A percentile compares a stretch with the other conserved stretches of the same genome.
phyloP scores from a whole-genome alignment of 768 basidiomycete genomes.

The Pisolithus tinctorius region DNA sequence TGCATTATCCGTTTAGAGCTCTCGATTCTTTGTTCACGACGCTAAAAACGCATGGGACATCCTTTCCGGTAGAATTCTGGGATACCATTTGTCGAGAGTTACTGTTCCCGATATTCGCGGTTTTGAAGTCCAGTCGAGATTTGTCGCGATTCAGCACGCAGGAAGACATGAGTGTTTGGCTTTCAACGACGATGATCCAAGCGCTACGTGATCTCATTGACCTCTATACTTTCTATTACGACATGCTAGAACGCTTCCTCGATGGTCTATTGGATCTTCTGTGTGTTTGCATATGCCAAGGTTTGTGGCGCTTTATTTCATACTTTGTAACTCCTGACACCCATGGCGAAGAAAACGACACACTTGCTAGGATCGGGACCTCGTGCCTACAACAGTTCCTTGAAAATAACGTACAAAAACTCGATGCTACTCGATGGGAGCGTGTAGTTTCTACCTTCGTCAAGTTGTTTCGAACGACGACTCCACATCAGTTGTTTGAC shows the following conservation, averaged over 20 bases:
- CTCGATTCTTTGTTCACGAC: constrained; percentile 95
- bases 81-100: constrained; percentile 95
- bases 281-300: constrained; percentile 98
- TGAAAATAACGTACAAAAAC: constrained; percentile 86
- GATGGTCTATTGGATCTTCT: constrained; percentile 92
- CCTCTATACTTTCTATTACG: constrained; percentile 93
- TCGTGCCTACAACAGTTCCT: constrained; percentile 95
- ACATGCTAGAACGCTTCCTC: constrained; percentile 80
- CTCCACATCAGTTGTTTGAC: constrained; percentile 95
- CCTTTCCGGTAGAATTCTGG: constrained; percentile 93
- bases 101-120: constrained; percentile 96
- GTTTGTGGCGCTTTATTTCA: constrained; percentile 34
- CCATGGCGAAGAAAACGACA: constrained; percentile 78
- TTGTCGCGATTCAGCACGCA: constrained; percentile 90
- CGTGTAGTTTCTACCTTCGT: constrained; percentile 88
- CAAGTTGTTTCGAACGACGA: constrained; percentile 94
- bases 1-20: constrained; percentile 49
- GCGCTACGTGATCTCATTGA: constrained; percentile 93
- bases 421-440: constrained; percentile 84
- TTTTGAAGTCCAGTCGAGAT: constrained; percentile 89
- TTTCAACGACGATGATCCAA: constrained; percentile 98
- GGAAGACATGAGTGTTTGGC: constrained; percentile 99
- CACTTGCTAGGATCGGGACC: constrained; percentile 93
- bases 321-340: constrained; percentile 6
- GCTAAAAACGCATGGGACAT: constrained; percentile 79